These are phyloP conservation scores for Rosa rugosa DNA, from an alignment of 306 rosid species.

Conservation along the genomic window DNA sequence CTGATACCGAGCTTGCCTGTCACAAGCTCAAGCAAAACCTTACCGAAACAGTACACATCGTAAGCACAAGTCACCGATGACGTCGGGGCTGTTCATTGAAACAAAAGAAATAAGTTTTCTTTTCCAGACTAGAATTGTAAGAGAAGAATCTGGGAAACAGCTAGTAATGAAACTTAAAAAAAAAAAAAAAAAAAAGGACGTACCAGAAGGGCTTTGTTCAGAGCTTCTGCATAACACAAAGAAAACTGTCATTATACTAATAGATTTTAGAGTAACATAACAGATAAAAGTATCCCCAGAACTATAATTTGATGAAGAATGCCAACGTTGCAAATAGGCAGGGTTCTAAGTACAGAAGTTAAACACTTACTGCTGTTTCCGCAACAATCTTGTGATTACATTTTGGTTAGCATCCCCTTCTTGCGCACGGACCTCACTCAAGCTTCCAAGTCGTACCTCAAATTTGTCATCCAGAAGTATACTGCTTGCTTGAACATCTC, in stretches of 20 bases:
- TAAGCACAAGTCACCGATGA: conserved; percentile 56
- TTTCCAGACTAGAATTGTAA: background rate
- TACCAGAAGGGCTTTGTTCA: conserved; percentile 58
- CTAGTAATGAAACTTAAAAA: background rate
- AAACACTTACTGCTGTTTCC: conserved; percentile 72
- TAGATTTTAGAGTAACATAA: background rate
- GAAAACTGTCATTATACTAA: conserved; percentile 5
- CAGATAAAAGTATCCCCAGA: background rate
- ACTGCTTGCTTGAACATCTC: conserved; percentile 95
- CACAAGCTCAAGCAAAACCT: conserved; percentile 81
- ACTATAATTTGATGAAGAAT: conserved; percentile 10
- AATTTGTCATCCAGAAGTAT: conserved; percentile 95
- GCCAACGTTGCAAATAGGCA: background rate
- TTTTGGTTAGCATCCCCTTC: conserved; percentile 71
- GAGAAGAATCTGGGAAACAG: conserved; percentile 2
- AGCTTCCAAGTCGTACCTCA: conserved; percentile 97
- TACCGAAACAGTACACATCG: conserved; percentile 85
- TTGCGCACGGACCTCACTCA: conserved; percentile 69
- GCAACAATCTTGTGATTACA: conserved; percentile 63
- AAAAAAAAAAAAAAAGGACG: conserved; percentile 22
- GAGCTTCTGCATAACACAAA: conserved; percentile 57
- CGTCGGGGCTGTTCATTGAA: conserved; percentile 52
- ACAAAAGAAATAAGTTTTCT: background rate
- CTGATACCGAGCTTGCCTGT: conserved; percentile 80
- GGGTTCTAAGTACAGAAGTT: background rate